Evolutionary conservation across 2,329 filamentous ascomycete species (phyloP).

Genomic region (Colletotrichum phormii): DNA sequence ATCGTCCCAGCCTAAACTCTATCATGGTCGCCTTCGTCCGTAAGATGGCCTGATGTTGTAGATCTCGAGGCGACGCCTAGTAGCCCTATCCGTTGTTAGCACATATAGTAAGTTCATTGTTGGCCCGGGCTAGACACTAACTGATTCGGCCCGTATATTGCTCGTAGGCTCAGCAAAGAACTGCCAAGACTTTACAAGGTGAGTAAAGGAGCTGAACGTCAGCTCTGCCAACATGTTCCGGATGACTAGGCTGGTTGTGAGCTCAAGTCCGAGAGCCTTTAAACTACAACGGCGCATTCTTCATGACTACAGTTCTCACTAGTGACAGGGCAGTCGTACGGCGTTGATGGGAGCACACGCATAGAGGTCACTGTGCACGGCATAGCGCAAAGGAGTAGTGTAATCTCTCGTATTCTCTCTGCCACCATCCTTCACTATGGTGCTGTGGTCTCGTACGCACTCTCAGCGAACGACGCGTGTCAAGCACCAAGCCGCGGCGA

Average conservation of each 20-base stretch:
- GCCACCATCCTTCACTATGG: not conserved
- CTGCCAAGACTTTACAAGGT: not conserved
- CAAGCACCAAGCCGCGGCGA: not conserved
- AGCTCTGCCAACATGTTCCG: not conserved
- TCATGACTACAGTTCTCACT: not conserved
- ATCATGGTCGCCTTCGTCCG: constrained; percentile 1
- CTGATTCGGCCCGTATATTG: not conserved
- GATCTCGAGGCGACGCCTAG: not conserved
- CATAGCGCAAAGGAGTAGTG: not conserved
- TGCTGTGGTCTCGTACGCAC: not conserved
- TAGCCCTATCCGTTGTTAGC: constrained; percentile 2
- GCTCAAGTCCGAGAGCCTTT: not conserved
- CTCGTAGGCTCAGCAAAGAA: not conserved
- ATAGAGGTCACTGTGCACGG: not conserved
- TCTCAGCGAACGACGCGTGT: not conserved
- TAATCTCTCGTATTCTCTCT: not conserved
- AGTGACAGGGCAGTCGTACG: not conserved
- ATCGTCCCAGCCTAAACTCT: not conserved
- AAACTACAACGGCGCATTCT: not conserved
- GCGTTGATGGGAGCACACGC: not conserved
- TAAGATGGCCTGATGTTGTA: constrained; percentile 16
- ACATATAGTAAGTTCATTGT: not conserved
- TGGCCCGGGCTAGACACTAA: not conserved
- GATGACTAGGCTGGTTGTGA: not conserved
- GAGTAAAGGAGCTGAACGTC: not conserved